Conservation (phyloP, 306 rosid species). For the Cucumis melo region DNA sequence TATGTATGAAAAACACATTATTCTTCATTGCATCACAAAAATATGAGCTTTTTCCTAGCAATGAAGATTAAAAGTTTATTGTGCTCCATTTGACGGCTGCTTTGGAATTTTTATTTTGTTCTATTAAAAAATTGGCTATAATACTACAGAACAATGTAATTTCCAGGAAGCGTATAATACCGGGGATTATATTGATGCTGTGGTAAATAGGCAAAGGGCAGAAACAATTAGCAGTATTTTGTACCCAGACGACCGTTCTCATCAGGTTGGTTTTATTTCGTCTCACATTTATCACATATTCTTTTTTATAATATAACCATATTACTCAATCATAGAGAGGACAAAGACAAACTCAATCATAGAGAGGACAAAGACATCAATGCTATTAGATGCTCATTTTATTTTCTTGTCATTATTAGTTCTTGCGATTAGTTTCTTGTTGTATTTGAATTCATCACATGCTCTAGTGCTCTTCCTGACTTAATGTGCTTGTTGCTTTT, state of each 20-base stretch:
- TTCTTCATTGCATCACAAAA: neutral
- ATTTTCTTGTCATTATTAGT: neutral
- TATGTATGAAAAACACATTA: neutral
- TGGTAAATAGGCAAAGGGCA: constrained; percentile 55
- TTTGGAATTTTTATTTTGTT: neutral
- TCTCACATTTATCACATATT: neutral
- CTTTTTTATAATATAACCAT: neutral
- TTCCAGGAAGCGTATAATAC: constrained; percentile 64
- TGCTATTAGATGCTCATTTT: neutral
- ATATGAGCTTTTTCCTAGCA: neutral
- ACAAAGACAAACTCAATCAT: neutral
- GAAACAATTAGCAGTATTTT: constrained; percentile 60
- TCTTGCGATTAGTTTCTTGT: neutral
- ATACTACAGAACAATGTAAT: neutral
- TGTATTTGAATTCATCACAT: constrained; percentile 4
- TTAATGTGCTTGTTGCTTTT: constrained; percentile 9
- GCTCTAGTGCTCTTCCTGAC: constrained; percentile 2
- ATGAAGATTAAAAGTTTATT: neutral
- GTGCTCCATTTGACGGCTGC: neutral
- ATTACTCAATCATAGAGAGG: neutral
- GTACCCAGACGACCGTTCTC: constrained; percentile 69
- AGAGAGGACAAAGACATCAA: neutral
- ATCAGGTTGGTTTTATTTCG: constrained; percentile 35
- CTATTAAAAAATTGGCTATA: neutral
- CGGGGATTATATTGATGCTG: constrained; percentile 62